Conservation (phyloP, 192 early-diverging fungal species). For the Umbelopsis vinacea region DNA sequence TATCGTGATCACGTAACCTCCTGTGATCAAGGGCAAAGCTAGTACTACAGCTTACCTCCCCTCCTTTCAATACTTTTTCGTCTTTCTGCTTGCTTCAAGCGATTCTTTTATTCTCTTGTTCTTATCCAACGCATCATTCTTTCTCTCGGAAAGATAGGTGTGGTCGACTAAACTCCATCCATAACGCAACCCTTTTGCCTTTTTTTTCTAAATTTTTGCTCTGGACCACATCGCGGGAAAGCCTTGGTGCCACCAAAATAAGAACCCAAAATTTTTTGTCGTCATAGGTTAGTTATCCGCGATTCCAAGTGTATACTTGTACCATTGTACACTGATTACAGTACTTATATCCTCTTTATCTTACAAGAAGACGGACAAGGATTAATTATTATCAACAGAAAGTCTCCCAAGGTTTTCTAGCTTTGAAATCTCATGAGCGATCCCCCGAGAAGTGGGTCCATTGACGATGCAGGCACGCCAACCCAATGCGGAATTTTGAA, state of each 20-base stretch:
- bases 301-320: not conserved
- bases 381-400: not conserved
- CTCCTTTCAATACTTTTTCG: not conserved
- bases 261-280: not conserved
- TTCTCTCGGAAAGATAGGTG: no score
- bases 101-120: no score
- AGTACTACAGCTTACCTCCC: not conserved
- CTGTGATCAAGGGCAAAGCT: slow-evolving; percentile 19
- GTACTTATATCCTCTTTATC: not conserved
- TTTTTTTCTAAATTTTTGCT: no score
- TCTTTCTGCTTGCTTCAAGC: not conserved
- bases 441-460: slow-evolving; percentile 20
- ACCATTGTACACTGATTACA: not conserved
- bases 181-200: no score
- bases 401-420: not conserved
- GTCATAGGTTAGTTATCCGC: slow-evolving; percentile 4
- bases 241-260: not conserved
- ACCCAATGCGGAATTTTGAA: slow-evolving; percentile 24
- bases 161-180: no score
- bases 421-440: slow-evolving; percentile 6
- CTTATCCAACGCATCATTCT: no score
- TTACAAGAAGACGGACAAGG: not conserved
- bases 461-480: not conserved
- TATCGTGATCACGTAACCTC: slow-evolving; percentile 14
- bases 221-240: no score